Conservation (phyloP, 208 protist species). For the Leishmania tarentolae region DNA sequence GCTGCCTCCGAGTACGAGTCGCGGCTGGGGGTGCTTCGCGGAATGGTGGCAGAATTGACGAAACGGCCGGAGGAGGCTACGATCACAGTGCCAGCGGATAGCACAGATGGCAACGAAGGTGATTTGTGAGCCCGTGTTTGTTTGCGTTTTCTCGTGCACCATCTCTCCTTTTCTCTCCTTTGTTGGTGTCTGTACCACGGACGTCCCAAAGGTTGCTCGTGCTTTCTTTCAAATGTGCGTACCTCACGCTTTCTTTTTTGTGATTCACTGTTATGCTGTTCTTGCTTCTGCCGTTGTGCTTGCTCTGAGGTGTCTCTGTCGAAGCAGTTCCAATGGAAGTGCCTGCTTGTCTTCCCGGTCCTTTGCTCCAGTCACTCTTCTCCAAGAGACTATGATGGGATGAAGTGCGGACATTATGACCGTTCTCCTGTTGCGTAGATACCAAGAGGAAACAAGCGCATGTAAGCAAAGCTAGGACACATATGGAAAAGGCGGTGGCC, state of each 20-base stretch:
- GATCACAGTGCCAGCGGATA: neutral
- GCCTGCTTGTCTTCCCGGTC: neutral
- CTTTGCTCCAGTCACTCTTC: neutral
- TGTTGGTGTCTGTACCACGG: neutral
- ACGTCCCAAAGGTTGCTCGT: neutral
- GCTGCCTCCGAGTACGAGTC: conserved; percentile 52
- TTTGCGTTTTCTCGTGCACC: neutral
- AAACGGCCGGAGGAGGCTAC: conserved; percentile 13
- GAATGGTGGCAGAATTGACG: conserved; percentile 34
- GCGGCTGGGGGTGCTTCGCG: conserved; percentile 47
- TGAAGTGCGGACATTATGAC: neutral
- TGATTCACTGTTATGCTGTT: neutral
- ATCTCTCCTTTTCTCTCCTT: neutral
- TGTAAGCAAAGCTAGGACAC: too few species aligned
- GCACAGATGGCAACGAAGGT: neutral
- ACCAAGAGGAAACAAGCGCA: neutral
- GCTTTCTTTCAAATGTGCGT: neutral
- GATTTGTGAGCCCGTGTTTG: neutral
- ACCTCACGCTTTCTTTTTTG: neutral
- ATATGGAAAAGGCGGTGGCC: neutral
- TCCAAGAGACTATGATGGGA: neutral
- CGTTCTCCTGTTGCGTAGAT: neutral
- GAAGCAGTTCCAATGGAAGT: neutral
- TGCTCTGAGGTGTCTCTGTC: neutral
- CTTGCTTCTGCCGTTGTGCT: neutral